Conservation (phyloP, 1,284 basidiomycete species). For the Ustilago xerochloae region DNA sequence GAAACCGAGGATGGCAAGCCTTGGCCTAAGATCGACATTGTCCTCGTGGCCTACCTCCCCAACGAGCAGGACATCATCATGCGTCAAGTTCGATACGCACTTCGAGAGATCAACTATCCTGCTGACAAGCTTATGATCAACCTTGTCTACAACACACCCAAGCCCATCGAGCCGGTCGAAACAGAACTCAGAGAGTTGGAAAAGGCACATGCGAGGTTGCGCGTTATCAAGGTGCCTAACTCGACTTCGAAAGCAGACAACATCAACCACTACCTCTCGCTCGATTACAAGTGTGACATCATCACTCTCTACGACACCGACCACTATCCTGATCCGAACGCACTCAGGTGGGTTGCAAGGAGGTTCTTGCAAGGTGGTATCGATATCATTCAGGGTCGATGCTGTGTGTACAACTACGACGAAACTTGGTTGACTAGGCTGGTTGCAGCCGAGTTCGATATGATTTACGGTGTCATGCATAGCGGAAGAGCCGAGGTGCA, state of each 20-base stretch:
- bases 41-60: slow-evolving; percentile 61
- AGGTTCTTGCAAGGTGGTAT: slow-evolving; percentile 60
- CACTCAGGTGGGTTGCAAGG: slow-evolving; percentile 55
- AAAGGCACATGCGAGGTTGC: slow-evolving; percentile 35
- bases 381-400: slow-evolving; percentile 62
- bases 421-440: slow-evolving; percentile 51
- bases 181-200: slow-evolving; percentile 47
- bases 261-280: slow-evolving; percentile 60
- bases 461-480: slow-evolving; percentile 62
- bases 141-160: slow-evolving; percentile 62
- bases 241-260: slow-evolving; percentile 62
- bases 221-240: slow-evolving; percentile 59
- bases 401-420: slow-evolving; percentile 61
- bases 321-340: slow-evolving; percentile 58
- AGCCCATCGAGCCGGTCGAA: slow-evolving; percentile 57
- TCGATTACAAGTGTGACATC: slow-evolving; percentile 55
- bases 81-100: slow-evolving; percentile 55
- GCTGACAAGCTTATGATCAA: slow-evolving; percentile 55
- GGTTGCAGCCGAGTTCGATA: slow-evolving; percentile 61
- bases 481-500: slow-evolving; percentile 56
- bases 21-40: slow-evolving; percentile 58
- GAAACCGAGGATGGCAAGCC: slow-evolving; percentile 45
- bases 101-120: slow-evolving; percentile 61
- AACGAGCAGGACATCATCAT: slow-evolving; percentile 63
- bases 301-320: slow-evolving; percentile 62